A percentile compares a stretch with the other conserved stretches of the same genome.
phyloP scores from a whole-genome alignment of 129 eudicot genomes.

The Logfia minima region DNA sequence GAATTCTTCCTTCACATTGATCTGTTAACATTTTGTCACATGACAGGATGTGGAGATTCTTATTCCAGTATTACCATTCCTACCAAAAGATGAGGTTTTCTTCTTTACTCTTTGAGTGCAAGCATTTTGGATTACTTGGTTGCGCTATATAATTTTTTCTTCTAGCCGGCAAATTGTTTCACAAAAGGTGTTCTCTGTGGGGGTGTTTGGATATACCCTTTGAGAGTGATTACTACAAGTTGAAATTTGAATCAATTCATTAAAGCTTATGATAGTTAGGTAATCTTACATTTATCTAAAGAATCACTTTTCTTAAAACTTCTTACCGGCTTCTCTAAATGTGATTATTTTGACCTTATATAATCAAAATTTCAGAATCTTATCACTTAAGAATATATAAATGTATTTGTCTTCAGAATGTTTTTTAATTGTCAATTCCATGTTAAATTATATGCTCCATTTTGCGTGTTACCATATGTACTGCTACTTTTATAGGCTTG shows the following conservation, averaged over 20 bases:
- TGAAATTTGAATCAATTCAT: not conserved
- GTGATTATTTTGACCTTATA: not conserved
- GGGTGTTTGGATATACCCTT: not conserved
- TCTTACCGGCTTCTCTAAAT: not conserved
- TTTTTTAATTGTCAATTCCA: not conserved
- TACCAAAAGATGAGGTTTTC: slow-evolving; percentile 82
- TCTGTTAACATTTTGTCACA: slow-evolving; percentile 17
- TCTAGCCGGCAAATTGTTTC: not conserved
- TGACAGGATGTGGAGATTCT: slow-evolving; percentile 83
- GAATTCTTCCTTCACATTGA: slow-evolving; percentile 16
- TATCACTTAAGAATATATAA: not conserved
- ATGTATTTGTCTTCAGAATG: not conserved
- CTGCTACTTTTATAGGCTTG: slow-evolving; percentile 11
- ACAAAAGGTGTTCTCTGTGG: not conserved
- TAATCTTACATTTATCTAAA: not conserved
- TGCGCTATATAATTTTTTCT: not conserved
- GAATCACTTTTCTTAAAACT: not conserved
- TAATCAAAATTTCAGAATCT: not conserved
- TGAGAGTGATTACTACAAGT: not conserved
- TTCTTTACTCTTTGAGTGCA: not conserved
- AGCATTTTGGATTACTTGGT: not conserved
- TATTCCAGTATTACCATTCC: slow-evolving; percentile 68
- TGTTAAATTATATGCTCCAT: not conserved
- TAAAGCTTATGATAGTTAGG: not conserved
- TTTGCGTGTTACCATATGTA: not conserved